Conservation (phyloP, 169 alveolate genomes). For the Cryptosporidium bovis region DNA sequence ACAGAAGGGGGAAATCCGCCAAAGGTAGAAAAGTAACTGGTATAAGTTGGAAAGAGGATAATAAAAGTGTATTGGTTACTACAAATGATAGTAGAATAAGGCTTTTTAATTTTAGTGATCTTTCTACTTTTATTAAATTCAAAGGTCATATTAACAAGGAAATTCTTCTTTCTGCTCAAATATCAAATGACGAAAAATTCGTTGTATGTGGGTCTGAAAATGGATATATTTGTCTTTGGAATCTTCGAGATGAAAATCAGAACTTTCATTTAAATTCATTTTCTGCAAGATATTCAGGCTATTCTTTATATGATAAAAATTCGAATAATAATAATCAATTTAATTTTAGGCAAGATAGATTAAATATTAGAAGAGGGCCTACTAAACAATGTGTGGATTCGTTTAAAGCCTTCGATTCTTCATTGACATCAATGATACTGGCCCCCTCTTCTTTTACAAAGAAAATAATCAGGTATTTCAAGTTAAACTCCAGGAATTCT, state of each 20-base stretch:
- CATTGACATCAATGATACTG: conserved; percentile 41
- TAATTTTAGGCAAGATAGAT: background rate
- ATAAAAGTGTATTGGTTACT: conserved; percentile 57
- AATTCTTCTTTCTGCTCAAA: conserved; percentile 64
- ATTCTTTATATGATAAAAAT: background rate
- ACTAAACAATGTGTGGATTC: conserved; percentile 66
- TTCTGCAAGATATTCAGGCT: background rate
- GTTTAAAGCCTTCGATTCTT: conserved; percentile 65
- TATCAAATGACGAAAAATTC: conserved; percentile 52
- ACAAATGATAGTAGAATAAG: conserved; percentile 72
- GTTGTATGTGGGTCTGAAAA: conserved; percentile 66
- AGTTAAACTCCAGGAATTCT: conserved; percentile 2
- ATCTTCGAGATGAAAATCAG: conserved; percentile 15
- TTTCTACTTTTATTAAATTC: conserved; percentile 61
- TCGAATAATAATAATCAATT: conserved; percentile 3
- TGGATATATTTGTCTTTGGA: conserved; percentile 70
- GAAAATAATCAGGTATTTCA: conserved; percentile 28
- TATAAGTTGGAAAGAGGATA: conserved; percentile 58
- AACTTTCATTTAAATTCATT: background rate
- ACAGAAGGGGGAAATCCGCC: conserved; percentile 66
- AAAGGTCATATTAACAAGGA: conserved; percentile 65
- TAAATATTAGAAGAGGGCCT: conserved; percentile 66
- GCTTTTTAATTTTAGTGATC: conserved; percentile 59
- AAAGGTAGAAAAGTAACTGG: conserved; percentile 73
- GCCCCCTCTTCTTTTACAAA: conserved; percentile 49